These are phyloP conservation scores for Phytopythium delawarense DNA, from an alignment of 352 stramenopile species.

Conservation along the genomic window DNA sequence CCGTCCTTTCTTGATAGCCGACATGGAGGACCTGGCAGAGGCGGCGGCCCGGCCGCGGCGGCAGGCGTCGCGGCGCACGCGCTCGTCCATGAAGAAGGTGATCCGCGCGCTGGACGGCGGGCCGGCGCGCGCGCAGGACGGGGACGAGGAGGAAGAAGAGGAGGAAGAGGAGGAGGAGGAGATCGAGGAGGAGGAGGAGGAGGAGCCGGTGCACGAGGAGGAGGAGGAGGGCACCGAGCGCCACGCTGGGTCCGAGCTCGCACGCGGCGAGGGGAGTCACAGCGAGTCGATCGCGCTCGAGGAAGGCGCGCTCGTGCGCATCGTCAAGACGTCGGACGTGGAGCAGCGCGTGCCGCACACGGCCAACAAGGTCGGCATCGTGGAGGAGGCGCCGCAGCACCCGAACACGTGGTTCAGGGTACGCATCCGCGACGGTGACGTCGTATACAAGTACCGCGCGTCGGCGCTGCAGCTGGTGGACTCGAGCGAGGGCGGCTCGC, in stretches of 20 bases:
- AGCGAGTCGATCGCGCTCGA: constrained; percentile 52
- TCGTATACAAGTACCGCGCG: constrained; percentile 87
- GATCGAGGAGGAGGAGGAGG: constrained; percentile 34
- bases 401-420: constrained; percentile 88
- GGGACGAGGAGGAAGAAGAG: constrained; percentile 50
- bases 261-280: constrained; percentile 4
- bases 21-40: constrained; percentile 8
- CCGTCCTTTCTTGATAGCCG: not conserved
- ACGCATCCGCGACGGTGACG: constrained; percentile 73
- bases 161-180: constrained; percentile 43
- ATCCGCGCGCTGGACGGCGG: constrained; percentile 11
- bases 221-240: constrained; percentile 12
- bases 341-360: constrained; percentile 83
- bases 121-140: constrained; percentile 23
- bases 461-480: constrained; percentile 64
- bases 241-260: not conserved
- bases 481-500: constrained; percentile 19
- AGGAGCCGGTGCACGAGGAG: constrained; percentile 16
- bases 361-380: constrained; percentile 68
- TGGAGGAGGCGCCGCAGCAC: constrained; percentile 78
- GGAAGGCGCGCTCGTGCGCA: constrained; percentile 60
- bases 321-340: constrained; percentile 69
- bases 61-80: constrained; percentile 34
- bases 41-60: constrained; percentile 21
- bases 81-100: constrained; percentile 31